Conservation (phyloP, 75 land plant species). For the Adiantum capillusveneris region DNA sequence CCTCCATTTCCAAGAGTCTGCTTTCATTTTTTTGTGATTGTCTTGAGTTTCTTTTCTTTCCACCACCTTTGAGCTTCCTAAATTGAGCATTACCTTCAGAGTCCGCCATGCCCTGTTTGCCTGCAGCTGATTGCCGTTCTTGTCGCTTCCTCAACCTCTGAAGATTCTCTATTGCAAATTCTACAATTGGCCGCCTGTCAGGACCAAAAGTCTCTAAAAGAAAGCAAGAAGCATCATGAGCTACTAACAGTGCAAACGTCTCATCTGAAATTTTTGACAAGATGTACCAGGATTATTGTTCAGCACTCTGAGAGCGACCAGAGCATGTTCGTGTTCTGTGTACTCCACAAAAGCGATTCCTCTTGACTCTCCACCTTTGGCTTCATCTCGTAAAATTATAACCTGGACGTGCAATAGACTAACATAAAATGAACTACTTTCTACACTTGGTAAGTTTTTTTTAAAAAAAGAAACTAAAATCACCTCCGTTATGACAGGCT, state of each 20-base stretch:
- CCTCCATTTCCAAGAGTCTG: too few species aligned
- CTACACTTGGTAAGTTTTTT: neutral
- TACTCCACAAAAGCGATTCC: constrained; percentile 96
- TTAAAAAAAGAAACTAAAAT: neutral
- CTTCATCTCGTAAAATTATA: constrained; percentile 66
- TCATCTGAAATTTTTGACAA: too few species aligned
- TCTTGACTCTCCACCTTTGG: constrained; percentile 50
- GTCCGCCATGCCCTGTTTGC: neutral
- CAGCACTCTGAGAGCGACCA: constrained; percentile 89
- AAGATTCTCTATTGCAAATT: constrained; percentile 86
- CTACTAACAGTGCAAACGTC: too few species aligned
- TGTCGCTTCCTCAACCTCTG: constrained; percentile 49
- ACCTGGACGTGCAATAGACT: constrained; percentile 34
- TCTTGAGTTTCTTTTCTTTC: constrained; percentile 1
- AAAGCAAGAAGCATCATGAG: too few species aligned
- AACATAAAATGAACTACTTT: neutral
- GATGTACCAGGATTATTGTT: constrained; percentile 96
- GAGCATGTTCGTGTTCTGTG: constrained; percentile 87
- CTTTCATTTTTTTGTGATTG: neutral
- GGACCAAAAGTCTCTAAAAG: constrained; percentile 79
- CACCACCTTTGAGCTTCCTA: neutral
- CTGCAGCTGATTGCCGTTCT: neutral
- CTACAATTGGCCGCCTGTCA: constrained; percentile 87
- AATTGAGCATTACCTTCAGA: neutral
- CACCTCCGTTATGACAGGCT: constrained; percentile 84